These are phyloP conservation scores for Peniophora sp. DNA, from an alignment of 1,284 basidiomycete genomes.

Conservation along the genomic window DNA sequence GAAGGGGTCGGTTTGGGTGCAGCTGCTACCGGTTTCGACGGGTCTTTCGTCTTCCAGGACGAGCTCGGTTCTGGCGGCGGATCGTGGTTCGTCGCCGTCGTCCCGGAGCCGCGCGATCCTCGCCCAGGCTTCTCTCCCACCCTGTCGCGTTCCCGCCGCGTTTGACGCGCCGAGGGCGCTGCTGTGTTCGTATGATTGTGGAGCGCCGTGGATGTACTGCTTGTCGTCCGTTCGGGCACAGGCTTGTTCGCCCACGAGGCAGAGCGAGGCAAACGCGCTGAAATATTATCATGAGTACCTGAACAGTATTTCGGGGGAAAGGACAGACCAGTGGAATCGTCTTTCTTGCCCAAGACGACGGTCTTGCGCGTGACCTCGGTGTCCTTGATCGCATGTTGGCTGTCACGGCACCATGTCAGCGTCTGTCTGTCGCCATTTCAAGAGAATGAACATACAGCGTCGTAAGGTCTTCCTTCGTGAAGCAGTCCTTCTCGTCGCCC, in stretches of 20 bases:
- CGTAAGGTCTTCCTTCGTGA: conserved; percentile 87
- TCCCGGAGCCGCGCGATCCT: conserved; percentile 15
- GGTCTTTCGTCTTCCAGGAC: conserved; percentile 31
- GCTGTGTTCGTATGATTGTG: conserved; percentile 20
- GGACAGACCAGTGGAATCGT: conserved; percentile 56
- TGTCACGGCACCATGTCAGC: conserved; percentile 18
- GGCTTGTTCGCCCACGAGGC: conserved; percentile 78
- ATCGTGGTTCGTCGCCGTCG: conserved; percentile 18
- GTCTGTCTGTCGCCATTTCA: conserved; percentile 13
- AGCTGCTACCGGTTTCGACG: conserved; percentile 34
- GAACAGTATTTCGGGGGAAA: conserved; percentile 14
- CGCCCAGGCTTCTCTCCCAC: conserved; percentile 13
- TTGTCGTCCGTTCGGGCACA: too few relatives aligned
- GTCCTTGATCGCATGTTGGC: conserved; percentile 84
- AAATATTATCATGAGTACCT: conserved; percentile 16
- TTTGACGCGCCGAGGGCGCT: conserved; percentile 13
- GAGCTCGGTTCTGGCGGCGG: conserved; percentile 29
- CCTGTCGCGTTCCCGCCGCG: conserved; percentile 15
- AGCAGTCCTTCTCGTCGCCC: conserved; percentile 97
- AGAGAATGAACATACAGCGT: conserved; percentile 48
- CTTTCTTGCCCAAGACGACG: conserved; percentile 38
- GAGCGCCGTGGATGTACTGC: conserved; percentile 17
- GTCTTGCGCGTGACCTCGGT: conserved; percentile 59
- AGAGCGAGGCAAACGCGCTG: conserved; percentile 63
- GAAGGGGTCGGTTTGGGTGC: conserved; percentile 28